Conservation (phyloP, 306 rosid genomes). For the Casuarina glauca region DNA sequence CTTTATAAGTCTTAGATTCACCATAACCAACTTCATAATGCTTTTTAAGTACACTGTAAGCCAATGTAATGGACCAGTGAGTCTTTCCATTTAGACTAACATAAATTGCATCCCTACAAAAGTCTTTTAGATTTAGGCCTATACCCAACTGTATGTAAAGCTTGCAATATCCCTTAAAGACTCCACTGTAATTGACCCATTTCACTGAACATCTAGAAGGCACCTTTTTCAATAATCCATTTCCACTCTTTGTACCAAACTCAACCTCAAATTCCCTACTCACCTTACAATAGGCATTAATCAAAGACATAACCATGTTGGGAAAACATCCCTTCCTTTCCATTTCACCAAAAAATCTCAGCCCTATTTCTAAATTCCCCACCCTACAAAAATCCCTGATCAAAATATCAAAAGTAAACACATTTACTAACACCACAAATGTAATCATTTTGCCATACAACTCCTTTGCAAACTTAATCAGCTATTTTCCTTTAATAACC, state of each 20-base stretch:
- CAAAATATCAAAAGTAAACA: conserved; percentile 70
- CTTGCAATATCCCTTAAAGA: no score
- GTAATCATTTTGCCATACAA: conserved; percentile 56
- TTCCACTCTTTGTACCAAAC: no score
- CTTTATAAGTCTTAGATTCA: conserved; percentile 45
- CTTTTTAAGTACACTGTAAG: conserved; percentile 63
- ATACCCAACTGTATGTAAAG: conserved; percentile 42
- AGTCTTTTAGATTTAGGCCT: conserved; percentile 62
- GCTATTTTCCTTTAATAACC: conserved; percentile 35
- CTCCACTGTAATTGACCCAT: no score
- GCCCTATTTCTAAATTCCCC: conserved; percentile 55
- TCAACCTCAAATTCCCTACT: conserved; percentile 14
- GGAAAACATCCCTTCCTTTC: conserved; percentile 69
- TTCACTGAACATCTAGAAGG: no score
- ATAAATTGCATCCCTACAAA: conserved; percentile 76
- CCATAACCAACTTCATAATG: conserved; percentile 66
- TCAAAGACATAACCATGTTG: conserved; percentile 67
- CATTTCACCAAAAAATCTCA: conserved; percentile 54
- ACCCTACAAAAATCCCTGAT: conserved; percentile 59
- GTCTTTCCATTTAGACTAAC: conserved; percentile 70
- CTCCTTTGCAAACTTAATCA: conserved; percentile 40
- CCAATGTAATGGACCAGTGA: conserved; percentile 95
- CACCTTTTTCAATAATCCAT: no score
- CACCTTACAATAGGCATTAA: conserved; percentile 58
- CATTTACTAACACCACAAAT: conserved; percentile 66